Conservation (phyloP, 2,329 filamentous ascomycete species). For the Fusarium albidum region DNA sequence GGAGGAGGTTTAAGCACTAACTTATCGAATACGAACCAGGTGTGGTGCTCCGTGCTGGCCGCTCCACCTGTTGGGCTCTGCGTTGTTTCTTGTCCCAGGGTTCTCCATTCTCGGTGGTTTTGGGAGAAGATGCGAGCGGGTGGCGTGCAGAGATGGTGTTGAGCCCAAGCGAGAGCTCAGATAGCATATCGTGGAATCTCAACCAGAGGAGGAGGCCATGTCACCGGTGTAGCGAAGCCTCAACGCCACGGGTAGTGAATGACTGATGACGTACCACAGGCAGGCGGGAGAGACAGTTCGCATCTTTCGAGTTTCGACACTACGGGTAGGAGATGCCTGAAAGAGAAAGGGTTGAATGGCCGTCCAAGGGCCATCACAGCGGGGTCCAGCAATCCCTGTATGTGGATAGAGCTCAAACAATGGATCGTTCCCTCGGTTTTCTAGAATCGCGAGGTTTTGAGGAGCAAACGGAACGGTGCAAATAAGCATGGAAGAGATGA, state of each 20-base stretch:
- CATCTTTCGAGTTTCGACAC: neutral
- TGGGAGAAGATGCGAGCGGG: conserved; percentile 2
- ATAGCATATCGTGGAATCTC: neutral
- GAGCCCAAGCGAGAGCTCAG: neutral
- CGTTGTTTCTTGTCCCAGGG: conserved; percentile 4
- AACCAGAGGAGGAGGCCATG: too few relatives aligned
- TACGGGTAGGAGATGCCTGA: neutral
- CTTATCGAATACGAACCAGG: conserved; percentile 30
- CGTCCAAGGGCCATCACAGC: conserved; percentile 14
- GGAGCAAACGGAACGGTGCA: conserved; percentile 30
- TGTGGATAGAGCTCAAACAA: conserved; percentile 10
- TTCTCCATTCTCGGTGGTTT: conserved; percentile 5
- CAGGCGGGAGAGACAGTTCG: neutral
- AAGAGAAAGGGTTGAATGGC: conserved; percentile 8
- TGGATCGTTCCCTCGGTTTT: conserved; percentile 32
- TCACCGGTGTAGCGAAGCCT: neutral
- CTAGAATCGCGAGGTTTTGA: conserved; percentile 30
- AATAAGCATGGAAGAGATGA: conserved; percentile 35
- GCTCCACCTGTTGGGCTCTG: conserved; percentile 22
- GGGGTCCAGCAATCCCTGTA: conserved; percentile 15
- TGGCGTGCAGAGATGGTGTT: conserved; percentile 5
- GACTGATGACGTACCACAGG: neutral
- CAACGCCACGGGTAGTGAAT: neutral
- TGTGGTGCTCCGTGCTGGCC: conserved; percentile 15
- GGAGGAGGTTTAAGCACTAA: conserved; percentile 18